These are phyloP conservation scores for Nitzschia sp. DNA, from an alignment of 108 stramenopile species.

Conservation along the genomic window DNA sequence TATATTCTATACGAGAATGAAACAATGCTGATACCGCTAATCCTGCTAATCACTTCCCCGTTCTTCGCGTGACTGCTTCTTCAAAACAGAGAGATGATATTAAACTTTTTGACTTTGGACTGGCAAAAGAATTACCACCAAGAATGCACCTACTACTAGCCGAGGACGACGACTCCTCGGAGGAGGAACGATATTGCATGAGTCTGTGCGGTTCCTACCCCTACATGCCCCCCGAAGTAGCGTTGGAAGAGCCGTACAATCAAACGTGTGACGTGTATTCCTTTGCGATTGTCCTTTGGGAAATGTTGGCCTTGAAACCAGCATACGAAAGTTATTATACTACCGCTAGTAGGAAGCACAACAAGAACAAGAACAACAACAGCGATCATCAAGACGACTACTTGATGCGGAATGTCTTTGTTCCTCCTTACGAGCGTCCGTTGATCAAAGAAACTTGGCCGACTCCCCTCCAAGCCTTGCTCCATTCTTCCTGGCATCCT, in stretches of 20 bases:
- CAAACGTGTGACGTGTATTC: slow-evolving; percentile 76
- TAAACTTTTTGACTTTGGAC: slow-evolving; percentile 36
- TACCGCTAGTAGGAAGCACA: too few relatives aligned
- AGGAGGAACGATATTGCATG: too few relatives aligned
- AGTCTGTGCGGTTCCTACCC: background rate
- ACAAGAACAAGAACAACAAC: too few relatives aligned
- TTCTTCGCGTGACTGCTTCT: background rate
- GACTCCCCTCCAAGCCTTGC: background rate
- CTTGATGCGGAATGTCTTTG: background rate
- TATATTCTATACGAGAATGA: too few relatives aligned
- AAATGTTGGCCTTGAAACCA: slow-evolving; percentile 51
- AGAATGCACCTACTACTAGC: background rate
- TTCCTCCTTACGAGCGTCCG: slow-evolving; percentile 1
- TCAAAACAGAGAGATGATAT: slow-evolving; percentile 9
- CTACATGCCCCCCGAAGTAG: slow-evolving; percentile 51
- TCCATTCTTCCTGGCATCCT: slow-evolving; percentile 1
- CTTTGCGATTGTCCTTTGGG: slow-evolving; percentile 70
- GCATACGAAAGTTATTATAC: background rate
- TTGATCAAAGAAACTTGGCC: background rate
- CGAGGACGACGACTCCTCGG: background rate
- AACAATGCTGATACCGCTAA: background rate
- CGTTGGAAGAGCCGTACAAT: slow-evolving; percentile 67
- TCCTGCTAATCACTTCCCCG: background rate
- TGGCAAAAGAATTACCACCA: slow-evolving; percentile 20
- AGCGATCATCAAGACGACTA: background rate